Evolutionary conservation across 306 rosid genomes (phyloP), one percentile per base, ranked within the genome.

Genomic region (Prunus mume): DNA sequence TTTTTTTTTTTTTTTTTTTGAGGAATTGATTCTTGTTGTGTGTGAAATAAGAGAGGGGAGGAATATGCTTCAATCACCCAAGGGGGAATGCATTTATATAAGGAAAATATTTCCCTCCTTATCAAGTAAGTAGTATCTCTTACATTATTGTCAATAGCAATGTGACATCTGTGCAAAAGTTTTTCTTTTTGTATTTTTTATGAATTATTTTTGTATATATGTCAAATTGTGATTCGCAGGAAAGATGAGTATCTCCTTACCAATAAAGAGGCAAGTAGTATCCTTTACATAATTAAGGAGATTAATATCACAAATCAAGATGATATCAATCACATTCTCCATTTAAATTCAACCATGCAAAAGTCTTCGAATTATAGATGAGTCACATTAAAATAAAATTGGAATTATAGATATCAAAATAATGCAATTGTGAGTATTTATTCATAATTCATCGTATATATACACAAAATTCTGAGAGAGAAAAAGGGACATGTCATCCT

Each of bases 401-500:
- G 18, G 25, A 24, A 25, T 12, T 12, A 2, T 25, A 60, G 25
- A 60, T 4, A 60, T 24, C 17, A 60, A 12, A 60, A 12, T 60
- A 24, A 60, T 60, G 32, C 18, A 38, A 38, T 38, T 38, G 2
- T 38, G 43, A 38, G 43, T 38, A 38, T 38, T 38, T 38, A 7
- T 38, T 38, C 43, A 38, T 38, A 38, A 38, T 38, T 38, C 43
- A 38, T 38, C 43, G 43, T 38, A 38, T 38, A 38, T 38, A 7
- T 38, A 38, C 9, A 38, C 9, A 38, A 38, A 38, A 6, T 38
- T 38, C 9, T 6, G 43, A 38, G 43, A 6, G 41, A 32, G 38
- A 32, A 6, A 5, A 5, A 84, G 71, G 14, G 84, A 76, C 69
- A 71, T 47, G 80, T 75, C 75, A 80, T 79, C 76, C 60, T 47